phyloP scores from a whole-genome alignment of 164 flowering plant genomes.

The Houttuynia cordata region DNA sequence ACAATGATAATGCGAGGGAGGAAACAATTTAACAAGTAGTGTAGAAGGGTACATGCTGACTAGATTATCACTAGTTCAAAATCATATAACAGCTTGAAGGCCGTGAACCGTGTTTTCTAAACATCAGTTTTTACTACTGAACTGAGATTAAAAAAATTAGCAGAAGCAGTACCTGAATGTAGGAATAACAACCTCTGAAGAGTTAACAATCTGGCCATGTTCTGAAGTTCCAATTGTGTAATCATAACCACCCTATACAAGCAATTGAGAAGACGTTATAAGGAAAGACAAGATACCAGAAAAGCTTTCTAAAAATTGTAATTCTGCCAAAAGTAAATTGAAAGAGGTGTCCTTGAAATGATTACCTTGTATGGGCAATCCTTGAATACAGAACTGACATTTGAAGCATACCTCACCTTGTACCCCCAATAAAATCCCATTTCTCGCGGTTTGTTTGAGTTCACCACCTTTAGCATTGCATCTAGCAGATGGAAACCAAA shows the following conservation, averaged over 20 bases:
- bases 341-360: slow-evolving; percentile 1
- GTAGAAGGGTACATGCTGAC: no score
- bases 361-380: slow-evolving; percentile 70
- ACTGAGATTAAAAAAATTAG: neutral
- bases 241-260: slow-evolving; percentile 78
- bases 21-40: no score
- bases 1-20: no score
- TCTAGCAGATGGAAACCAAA: slow-evolving; percentile 20
- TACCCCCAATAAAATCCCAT: slow-evolving; percentile 87
- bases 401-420: slow-evolving; percentile 85
- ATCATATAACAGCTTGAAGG: no score
- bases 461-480: slow-evolving; percentile 40
- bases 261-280: slow-evolving; percentile 1
- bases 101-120: no score
- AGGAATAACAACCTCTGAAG: slow-evolving; percentile 73
- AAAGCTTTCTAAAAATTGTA: neutral
- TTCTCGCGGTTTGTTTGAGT: slow-evolving; percentile 65
- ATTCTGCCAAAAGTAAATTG: neutral
- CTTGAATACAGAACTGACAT: slow-evolving; percentile 54
- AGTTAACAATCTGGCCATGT: slow-evolving; percentile 56
- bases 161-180: slow-evolving; percentile 46
- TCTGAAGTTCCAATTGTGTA: slow-evolving; percentile 87
- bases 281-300: neutral
- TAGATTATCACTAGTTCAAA: no score
- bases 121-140: neutral